Evolutionary conservation across 169 alveolate species (phyloP).

Genomic region (Perkinsus olseni): DNA sequence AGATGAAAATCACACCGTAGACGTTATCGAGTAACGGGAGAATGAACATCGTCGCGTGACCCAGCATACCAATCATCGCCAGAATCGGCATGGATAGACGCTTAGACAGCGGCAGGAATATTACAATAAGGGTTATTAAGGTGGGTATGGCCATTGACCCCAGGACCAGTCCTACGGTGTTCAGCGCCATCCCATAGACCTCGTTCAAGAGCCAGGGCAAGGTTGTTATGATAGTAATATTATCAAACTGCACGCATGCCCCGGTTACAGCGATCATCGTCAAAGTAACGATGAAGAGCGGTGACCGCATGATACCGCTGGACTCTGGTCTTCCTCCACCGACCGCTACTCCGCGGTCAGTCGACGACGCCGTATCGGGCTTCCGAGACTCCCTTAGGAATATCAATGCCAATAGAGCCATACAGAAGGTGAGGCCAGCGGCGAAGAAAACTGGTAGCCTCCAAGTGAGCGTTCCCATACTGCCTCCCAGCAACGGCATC

Average conservation of each 20-base stretch:
- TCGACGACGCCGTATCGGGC: neutral
- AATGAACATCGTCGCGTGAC: neutral
- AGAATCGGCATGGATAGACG: neutral
- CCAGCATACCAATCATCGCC: neutral
- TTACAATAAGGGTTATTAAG: neutral
- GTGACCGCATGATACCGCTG: neutral
- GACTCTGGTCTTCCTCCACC: neutral
- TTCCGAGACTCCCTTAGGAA: neutral
- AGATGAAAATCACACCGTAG: neutral
- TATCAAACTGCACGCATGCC: neutral
- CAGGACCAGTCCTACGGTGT: neutral
- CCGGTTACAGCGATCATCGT: neutral
- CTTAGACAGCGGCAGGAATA: neutral
- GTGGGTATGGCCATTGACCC: neutral
- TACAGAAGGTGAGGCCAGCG: neutral
- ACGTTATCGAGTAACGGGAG: neutral
- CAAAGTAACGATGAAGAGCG: neutral
- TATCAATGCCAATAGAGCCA: neutral
- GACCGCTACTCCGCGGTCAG: neutral
- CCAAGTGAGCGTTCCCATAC: neutral
- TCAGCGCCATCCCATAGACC: neutral
- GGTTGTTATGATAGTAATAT: neutral
- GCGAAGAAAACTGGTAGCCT: neutral
- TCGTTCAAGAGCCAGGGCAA: neutral
- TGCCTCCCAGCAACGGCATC: neutral